Conservation (phyloP, 164 flowering plant species). For the Stephania yunnanensis region DNA sequence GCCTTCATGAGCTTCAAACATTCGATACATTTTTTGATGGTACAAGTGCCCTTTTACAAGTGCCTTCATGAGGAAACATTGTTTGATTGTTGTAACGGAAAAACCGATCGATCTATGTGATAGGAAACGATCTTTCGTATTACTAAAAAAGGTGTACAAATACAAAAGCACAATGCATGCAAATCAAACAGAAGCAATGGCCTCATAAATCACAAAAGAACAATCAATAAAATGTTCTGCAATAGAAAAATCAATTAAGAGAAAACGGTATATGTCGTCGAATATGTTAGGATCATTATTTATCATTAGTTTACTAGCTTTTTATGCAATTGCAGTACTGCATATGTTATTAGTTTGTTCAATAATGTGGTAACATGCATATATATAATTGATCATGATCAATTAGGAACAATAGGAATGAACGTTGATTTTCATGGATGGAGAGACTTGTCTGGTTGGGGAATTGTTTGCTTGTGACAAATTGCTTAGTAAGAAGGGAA, state of each 20-base stretch:
- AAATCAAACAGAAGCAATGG: neutral
- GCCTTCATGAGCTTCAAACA: too few relatives aligned
- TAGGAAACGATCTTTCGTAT: neutral
- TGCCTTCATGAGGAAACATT: too few relatives aligned
- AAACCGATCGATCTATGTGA: neutral
- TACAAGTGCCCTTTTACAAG: too few relatives aligned
- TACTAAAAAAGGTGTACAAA: neutral
- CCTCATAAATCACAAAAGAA: neutral
- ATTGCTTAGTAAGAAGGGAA: slow-evolving; percentile 30
- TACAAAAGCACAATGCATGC: neutral
- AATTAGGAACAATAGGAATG: slow-evolving; percentile 2
- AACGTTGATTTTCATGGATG: slow-evolving; percentile 7
- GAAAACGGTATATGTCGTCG: neutral
- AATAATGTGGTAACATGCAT: neutral
- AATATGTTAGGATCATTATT: neutral
- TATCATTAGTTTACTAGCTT: neutral
- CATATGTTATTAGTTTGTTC: neutral
- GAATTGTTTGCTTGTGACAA: slow-evolving; percentile 24
- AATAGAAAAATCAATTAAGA: too few relatives aligned
- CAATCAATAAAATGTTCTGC: too few relatives aligned
- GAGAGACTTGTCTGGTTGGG: slow-evolving; percentile 8
- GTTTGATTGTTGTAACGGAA: too few relatives aligned
- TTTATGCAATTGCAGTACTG: neutral
- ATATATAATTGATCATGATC: neutral
- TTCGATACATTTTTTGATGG: too few relatives aligned